Base-by-base conservation (phyloP, 495 filamentous ascomycete species). In the Friedmanniomyces simplex region DNA sequence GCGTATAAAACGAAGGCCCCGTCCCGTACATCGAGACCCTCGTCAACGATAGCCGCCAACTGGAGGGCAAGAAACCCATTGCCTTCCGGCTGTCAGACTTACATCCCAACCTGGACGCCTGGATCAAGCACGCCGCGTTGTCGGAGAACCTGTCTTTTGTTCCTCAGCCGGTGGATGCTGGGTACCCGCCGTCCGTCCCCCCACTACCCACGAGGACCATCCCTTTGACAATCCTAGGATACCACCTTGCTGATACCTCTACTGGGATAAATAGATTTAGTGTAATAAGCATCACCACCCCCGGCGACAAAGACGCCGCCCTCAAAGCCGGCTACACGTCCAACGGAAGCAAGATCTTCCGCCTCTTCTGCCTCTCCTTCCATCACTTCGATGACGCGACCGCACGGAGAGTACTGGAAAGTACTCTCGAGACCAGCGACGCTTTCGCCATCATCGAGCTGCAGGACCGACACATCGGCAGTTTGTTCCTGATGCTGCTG, bases 391-490 rank as follows among this genome's bases (percentile, higher is more conserved):
- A 80, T 53, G 81, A 90, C 61, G 67, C 68, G 16, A 61, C 80
- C 25, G 86, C 85, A 6, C 62, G 59, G 30, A 69, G 69, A 2
- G 81, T 88, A 13, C 67, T 90, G 39, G 69, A 72, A 39, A 82
- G 82, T 62, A 82, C 84, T 0, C 64, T 88, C 1, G 71, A 80
- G 58, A 83, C 76, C 0, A 74, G 77, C 25, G 80, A 84, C 59
- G 82, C 79, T 12, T 85, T 88, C 61, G 82, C 80, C 2, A 88
- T 90, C 57, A 82, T 88, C 55, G 86, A 90, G 67, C 76, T 90
- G 12, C 84, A 88, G 65, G 77, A 79, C 42, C 79, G 85, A 3
- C 69, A 72, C 1, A 32, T 80, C 0, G 70, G 70, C 3, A 78
- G 76, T 28, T 68, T 86, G 25, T 25, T 85, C 0, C 73, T 78